Base-by-base conservation (phyloP, 2,329 filamentous ascomycete species). In the Fusarium coicis region DNA sequence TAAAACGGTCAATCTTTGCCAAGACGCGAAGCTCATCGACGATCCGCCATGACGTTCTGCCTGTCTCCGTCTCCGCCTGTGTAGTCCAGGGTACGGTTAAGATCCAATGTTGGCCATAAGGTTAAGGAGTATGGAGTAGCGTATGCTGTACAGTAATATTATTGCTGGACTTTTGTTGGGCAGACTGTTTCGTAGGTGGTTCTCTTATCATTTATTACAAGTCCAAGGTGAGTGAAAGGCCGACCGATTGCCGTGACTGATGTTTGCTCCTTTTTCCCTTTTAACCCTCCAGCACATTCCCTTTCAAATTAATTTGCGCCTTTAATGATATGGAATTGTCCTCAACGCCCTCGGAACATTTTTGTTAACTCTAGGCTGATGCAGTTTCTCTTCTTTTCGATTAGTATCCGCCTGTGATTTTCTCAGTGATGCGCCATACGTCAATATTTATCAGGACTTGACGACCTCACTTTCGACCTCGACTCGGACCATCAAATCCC, bases 181-280 rank as follows among this genome's bases (percentile, higher is more conserved):
- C 55, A 56, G 63, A 64, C 46, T 43, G 66, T 67, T 43, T 49
- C 60, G 70, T 62, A 63, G 49, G 66, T 64, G 62, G 62, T 49
- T 57, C 66, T 74, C 71, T 72, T 74, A 68, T 74, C 71, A 73
- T 63, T 71, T 63, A 63, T 63, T 71, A 59, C 64, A 64, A 37
- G 65, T 39, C 40, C 61, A 61, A 42, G 65, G 64, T 54, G 37
- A 52, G 42, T 43, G 43, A 68, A 58, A 23, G 63, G n/a, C 47
- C 65, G 66, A 70, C 66, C 66, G 66, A 69, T 50, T 62, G 34
- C 66, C 66, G 57, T 69, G 52, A 58, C 39, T 37, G 43, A 36
- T 42, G 18, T 49, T 63, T 47, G 36, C 50, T 70, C 42, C 58
- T 14, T 66, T 67, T 70, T 53, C 32, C 58, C 37, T 37, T 47